These are phyloP conservation scores for Lolium rigidum DNA, from an alignment of 176 grass and related monocot genomes.

Conservation along the genomic window DNA sequence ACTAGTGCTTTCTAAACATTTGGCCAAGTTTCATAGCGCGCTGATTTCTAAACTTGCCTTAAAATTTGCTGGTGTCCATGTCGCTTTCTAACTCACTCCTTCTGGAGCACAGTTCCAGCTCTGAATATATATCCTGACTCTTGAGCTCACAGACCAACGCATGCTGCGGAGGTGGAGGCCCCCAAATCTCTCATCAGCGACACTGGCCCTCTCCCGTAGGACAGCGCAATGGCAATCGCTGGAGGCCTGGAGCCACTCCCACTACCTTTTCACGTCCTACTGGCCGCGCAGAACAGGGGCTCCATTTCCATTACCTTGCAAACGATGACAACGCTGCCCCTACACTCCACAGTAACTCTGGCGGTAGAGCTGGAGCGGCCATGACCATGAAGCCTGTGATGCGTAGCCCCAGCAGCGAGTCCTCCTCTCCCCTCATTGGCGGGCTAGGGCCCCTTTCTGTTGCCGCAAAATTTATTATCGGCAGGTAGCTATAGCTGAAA, in stretches of 20 bases:
- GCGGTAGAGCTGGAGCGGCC: neutral
- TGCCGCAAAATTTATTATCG: conserved; percentile 33
- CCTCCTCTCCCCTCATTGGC: conserved; percentile 4
- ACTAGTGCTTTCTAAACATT: too few species aligned
- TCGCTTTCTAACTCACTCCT: neutral
- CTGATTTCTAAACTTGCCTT: neutral
- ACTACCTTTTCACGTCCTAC: neutral
- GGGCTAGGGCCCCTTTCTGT: neutral
- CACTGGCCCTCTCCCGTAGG: neutral
- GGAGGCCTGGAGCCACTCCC: neutral
- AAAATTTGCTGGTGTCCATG: neutral
- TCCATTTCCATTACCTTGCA: conserved; percentile 3
- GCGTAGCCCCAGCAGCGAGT: neutral
- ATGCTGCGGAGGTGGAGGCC: neutral
- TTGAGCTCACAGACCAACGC: neutral
- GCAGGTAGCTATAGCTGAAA: conserved; percentile 44
- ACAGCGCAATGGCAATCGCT: neutral
- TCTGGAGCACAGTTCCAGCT: too few species aligned
- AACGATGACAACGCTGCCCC: neutral
- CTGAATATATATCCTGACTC: neutral
- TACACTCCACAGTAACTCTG: neutral
- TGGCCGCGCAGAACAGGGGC: conserved; percentile 6
- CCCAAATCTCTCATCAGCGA: conserved; percentile 9
- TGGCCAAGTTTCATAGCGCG: too few species aligned
- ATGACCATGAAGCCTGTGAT: conserved; percentile 44